A percentile compares a stretch with the other conserved stretches of the same genome.
Conservation (phyloP, 306 rosid genomes). For the Pachyrhizus erosus region DNA sequence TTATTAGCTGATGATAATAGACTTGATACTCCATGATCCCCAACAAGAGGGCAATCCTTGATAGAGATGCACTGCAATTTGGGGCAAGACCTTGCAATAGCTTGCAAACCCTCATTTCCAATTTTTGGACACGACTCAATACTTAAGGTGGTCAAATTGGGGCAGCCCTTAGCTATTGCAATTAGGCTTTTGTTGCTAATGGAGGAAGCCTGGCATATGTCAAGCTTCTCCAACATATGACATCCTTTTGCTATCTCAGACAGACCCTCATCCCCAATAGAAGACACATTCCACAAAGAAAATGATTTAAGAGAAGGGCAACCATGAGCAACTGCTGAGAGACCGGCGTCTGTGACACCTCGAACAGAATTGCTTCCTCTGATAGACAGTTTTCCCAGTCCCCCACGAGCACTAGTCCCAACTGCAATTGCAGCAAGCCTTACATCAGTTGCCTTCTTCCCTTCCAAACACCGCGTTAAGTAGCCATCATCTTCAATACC, state of each 20-base stretch:
- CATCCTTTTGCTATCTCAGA: slow-evolving; percentile 11
- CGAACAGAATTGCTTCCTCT: slow-evolving; percentile 1
- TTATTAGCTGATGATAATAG: background rate
- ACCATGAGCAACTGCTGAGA: background rate
- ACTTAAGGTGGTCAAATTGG: slow-evolving; percentile 12
- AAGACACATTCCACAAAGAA: slow-evolving; percentile 11
- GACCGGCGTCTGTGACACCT: background rate
- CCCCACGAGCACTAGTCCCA: background rate
- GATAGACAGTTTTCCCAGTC: background rate
- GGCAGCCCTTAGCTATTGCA: slow-evolving; percentile 15
- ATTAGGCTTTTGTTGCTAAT: slow-evolving; percentile 11
- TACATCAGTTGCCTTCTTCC: slow-evolving; percentile 17
- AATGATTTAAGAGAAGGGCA: slow-evolving; percentile 11
- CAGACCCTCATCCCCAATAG: background rate
- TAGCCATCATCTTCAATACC: background rate
- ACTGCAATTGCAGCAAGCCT: slow-evolving; percentile 12
- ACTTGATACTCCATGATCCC: slow-evolving; percentile 19
- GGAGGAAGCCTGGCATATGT: slow-evolving; percentile 3
- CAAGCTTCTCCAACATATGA: slow-evolving; percentile 22
- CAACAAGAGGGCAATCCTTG: slow-evolving; percentile 26
- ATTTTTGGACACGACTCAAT: background rate
- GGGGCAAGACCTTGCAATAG: slow-evolving; percentile 18
- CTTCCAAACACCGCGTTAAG: background rate
- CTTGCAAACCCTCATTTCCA: slow-evolving; percentile 22
- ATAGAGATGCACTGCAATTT: slow-evolving; percentile 14